Conservation (phyloP, 108 stramenopile genomes). For the Epithemia pelagica region DNA sequence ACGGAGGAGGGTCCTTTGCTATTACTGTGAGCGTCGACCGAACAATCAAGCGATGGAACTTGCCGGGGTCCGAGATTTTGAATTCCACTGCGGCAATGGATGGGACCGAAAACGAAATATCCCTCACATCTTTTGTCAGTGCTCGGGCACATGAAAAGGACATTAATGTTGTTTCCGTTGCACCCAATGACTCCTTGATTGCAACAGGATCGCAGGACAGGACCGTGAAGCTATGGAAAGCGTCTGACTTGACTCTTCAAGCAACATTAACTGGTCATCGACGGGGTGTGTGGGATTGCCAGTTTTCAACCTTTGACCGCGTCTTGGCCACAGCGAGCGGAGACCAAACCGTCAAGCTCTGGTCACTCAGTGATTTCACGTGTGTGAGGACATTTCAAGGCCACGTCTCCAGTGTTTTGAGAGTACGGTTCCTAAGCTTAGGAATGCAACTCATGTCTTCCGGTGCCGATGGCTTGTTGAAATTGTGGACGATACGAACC, state of each 20-base stretch:
- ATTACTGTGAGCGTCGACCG: slow-evolving; percentile 87
- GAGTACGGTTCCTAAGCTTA: slow-evolving; percentile 69
- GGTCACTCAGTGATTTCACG: slow-evolving; percentile 84
- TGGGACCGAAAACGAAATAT: slow-evolving; percentile 6
- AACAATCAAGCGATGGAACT: slow-evolving; percentile 90
- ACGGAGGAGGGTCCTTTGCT: slow-evolving; percentile 86
- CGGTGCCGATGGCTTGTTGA: slow-evolving; percentile 92
- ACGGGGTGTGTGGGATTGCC: slow-evolving; percentile 94
- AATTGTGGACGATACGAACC: slow-evolving; percentile 92
- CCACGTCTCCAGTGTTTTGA: slow-evolving; percentile 85
- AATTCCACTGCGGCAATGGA: slow-evolving; percentile 13
- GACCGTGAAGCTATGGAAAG: slow-evolving; percentile 85
- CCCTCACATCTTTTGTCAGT: slow-evolving; percentile 45
- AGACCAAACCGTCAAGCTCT: slow-evolving; percentile 90
- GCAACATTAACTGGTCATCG: slow-evolving; percentile 91
- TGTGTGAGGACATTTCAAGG: slow-evolving; percentile 94
- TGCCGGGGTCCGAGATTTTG: slow-evolving; percentile 62
- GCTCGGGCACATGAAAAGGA: slow-evolving; percentile 86
- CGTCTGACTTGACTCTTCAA: slow-evolving; percentile 64
- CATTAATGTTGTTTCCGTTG: slow-evolving; percentile 89
- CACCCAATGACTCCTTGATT: slow-evolving; percentile 93
- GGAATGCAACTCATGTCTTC: slow-evolving; percentile 86
- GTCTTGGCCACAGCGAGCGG: slow-evolving; percentile 91
- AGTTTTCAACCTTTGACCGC: slow-evolving; percentile 89
- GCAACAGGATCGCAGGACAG: slow-evolving; percentile 97